Conservation (phyloP, 768 basidiomycete species). For the Coprinellus micaceus region DNA sequence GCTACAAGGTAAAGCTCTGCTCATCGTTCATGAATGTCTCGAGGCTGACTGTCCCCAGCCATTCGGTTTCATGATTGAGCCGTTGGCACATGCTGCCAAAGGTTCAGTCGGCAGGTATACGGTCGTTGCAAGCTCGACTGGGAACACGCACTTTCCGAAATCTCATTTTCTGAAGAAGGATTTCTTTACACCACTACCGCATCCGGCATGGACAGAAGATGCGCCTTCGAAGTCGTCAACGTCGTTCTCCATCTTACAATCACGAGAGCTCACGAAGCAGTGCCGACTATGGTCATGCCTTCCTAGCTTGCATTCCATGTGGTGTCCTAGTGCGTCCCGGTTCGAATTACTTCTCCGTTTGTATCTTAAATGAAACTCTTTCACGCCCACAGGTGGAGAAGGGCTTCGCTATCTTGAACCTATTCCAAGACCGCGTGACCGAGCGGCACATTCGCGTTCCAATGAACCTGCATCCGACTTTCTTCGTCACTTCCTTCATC, state of each 20-base stretch:
- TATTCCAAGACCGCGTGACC: not conserved
- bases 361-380: no score
- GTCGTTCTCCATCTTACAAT: not conserved
- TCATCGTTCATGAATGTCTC: no score
- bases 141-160: conserved; percentile 11
- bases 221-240: conserved; percentile 23
- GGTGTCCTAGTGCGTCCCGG: conserved; percentile 42
- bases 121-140: conserved; percentile 17
- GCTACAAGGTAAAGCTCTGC: no score
- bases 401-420: not conserved
- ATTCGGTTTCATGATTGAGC: conserved; percentile 54
- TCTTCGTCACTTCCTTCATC: not conserved
- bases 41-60: not conserved
- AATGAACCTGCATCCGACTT: not conserved
- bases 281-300: conserved; percentile 48
- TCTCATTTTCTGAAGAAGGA: conserved; percentile 35
- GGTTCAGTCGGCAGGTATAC: conserved; percentile 6
- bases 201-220: conserved; percentile 22
- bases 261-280: conserved; percentile 21
- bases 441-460: not conserved
- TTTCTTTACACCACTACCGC: conserved; percentile 55
- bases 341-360: no score
- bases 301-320: conserved; percentile 40
- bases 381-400: conserved; percentile 5
- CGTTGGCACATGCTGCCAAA: conserved; percentile 34